phyloP scores from a whole-genome alignment of 306 rosid genomes.

The Sicyos edulis region DNA sequence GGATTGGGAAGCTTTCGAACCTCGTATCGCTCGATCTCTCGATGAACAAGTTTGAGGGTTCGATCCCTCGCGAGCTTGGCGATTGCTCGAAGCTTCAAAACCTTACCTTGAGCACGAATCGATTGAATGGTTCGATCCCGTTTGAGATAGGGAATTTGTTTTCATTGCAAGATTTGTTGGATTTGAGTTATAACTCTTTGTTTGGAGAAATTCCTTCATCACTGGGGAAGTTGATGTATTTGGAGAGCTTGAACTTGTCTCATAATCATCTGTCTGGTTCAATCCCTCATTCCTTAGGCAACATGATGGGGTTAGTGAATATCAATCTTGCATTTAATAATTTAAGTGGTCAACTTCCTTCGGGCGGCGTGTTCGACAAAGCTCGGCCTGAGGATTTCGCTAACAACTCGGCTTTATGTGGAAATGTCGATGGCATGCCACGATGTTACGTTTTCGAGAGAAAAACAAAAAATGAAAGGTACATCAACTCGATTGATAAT shows the following conservation, averaged over 20 bases:
- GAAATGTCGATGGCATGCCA: conserved; percentile 25
- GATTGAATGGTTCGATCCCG: conserved; percentile 41
- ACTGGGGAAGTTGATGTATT: conserved; percentile 29
- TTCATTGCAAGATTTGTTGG: conserved; percentile 31
- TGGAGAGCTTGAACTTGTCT: conserved; percentile 46
- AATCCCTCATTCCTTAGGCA: conserved; percentile 29
- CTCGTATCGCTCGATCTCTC: conserved; percentile 38
- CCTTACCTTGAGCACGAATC: conserved; percentile 35
- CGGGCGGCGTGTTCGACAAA: conserved; percentile 28
- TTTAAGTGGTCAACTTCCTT: conserved; percentile 38
- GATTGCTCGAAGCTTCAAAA: conserved; percentile 29
- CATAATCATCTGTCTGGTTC: conserved; percentile 39
- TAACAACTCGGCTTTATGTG: conserved; percentile 34
- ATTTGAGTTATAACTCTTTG: conserved; percentile 45
- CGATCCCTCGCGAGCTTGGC: conserved; percentile 37
- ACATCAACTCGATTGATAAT: neutral
- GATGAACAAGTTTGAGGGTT: conserved; percentile 33
- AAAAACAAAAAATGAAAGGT: conserved; percentile 16
- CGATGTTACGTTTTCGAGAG: conserved; percentile 22
- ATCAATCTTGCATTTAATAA: conserved; percentile 42
- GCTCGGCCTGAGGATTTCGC: conserved; percentile 29
- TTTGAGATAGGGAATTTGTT: conserved; percentile 35
- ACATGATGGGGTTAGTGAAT: conserved; percentile 36
- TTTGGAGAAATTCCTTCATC: conserved; percentile 36
- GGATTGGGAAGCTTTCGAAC: conserved; percentile 37